Percentiles rank a stretch among this genome's conserved stretches.
These are phyloP conservation scores for Termitomyces sp. DNA, from an alignment of 768 basidiomycete genomes.

Conservation along the genomic window DNA sequence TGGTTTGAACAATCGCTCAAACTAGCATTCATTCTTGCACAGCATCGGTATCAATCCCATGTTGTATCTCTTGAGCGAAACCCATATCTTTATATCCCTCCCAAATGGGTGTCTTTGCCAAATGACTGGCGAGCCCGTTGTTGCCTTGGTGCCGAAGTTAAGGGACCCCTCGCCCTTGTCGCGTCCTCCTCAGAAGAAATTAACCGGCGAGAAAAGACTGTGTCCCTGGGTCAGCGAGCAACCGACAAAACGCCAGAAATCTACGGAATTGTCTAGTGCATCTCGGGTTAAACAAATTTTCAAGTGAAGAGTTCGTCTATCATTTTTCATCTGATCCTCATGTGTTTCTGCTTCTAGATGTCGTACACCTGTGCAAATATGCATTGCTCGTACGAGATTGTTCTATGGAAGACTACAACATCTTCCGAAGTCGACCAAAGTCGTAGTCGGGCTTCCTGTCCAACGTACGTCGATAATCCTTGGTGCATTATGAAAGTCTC, in stretches of 20 bases:
- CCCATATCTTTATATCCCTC: constrained; percentile 69
- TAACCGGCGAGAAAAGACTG: constrained; percentile 8
- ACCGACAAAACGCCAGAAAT: constrained; percentile 25
- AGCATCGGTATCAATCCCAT: constrained; percentile 79
- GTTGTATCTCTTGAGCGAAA: constrained; percentile 70
- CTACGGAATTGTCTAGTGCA: background rate
- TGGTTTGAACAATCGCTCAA: background rate
- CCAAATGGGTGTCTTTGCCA: constrained; percentile 86
- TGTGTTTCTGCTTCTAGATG: constrained; percentile 21
- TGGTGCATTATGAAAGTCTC: background rate
- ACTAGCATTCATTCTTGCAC: constrained; percentile 1
- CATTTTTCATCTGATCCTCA: background rate
- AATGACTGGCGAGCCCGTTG: constrained; percentile 67
- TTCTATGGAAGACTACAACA: constrained; percentile 63
- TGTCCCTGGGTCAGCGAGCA: constrained; percentile 15
- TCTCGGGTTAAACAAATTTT: background rate
- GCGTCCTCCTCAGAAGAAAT: background rate
- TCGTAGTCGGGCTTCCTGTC: constrained; percentile 61
- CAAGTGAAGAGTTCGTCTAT: background rate
- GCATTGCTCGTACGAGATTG: constrained; percentile 47
- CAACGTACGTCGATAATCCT: constrained; percentile 47
- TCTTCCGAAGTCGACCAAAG: constrained; percentile 40
- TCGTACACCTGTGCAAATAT: constrained; percentile 43
- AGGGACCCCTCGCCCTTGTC: background rate
- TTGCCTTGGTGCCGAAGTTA: constrained; percentile 18